Evolutionary conservation across 352 stramenopile species (phyloP).

Genomic region (Pythium brachiatum): DNA sequence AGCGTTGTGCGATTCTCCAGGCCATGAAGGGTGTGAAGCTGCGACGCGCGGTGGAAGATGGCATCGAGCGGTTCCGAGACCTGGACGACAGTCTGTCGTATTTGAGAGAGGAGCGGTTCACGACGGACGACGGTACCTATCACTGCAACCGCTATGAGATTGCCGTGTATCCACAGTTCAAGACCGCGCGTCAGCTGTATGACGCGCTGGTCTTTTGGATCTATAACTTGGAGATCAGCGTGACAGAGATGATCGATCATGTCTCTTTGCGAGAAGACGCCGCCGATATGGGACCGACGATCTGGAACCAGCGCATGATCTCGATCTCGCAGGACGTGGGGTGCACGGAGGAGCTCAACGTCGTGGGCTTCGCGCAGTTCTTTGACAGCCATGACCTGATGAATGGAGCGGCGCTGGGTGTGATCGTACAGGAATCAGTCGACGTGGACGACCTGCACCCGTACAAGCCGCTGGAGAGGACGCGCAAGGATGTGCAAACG

Average conservation of each 20-base stretch:
- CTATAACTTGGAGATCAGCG: slow-evolving; percentile 47
- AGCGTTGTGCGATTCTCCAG: not conserved
- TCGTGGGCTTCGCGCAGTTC: slow-evolving; percentile 24
- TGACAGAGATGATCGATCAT: slow-evolving; percentile 41
- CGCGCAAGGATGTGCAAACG: slow-evolving; percentile 27
- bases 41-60: not conserved
- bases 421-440: slow-evolving; percentile 31
- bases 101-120: not conserved
- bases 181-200: slow-evolving; percentile 42
- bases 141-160: slow-evolving; percentile 30
- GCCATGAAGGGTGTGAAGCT: not conserved
- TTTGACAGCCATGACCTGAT: slow-evolving; percentile 20
- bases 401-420: slow-evolving; percentile 19
- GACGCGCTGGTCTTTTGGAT: slow-evolving; percentile 40
- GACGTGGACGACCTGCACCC: slow-evolving; percentile 43
- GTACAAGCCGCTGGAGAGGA: slow-evolving; percentile 25
- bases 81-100: not conserved
- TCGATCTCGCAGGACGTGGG: slow-evolving; percentile 23
- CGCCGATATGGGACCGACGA: slow-evolving; percentile 3
- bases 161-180: slow-evolving; percentile 32
- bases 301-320: slow-evolving; percentile 41
- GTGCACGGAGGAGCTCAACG: slow-evolving; percentile 14
- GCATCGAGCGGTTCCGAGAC: not conserved
- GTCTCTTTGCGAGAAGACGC: slow-evolving; percentile 35
- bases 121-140: not conserved